Base-by-base conservation (phyloP, 352 stramenopile species). In the Lagenidium giganteum region DNA sequence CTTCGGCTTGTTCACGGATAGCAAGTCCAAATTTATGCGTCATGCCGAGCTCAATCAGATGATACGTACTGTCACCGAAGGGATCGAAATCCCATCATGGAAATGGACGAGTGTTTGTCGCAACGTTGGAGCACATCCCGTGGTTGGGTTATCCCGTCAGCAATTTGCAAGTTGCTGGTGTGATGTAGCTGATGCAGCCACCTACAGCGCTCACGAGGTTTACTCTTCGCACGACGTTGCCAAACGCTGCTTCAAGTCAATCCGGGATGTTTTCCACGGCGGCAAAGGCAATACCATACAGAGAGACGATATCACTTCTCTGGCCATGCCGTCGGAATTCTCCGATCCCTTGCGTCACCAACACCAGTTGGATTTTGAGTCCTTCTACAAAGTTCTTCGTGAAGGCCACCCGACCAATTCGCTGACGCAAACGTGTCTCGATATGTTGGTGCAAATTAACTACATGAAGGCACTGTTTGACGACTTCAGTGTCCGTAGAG, bases 151-250 rank as follows among this genome's bases (percentile, higher is more conserved):
- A 7, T 64, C 59, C 2, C 55, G 66, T 9, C 61, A 59, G 7
- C 70, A 83, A 42, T 83, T 83, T 54, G 61, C 67, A 3, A 79
- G 62, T 34, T 74, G 64, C 22, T 80, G 67, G 67, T 61, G 66
- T 38, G 57, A 76, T 28, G 56, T 83, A 7, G 54, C 71, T 2
- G 58, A 57, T 1, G 21, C 76, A 7, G 70, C 45, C 23, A 70
- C 39, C 24, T 43, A 61, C 26, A 61, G 48, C 20, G 58, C 67
- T 4, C 66, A 83, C 44, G 59, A 78, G 2, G 56, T 67, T 7
- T 83, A 72, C 38, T 51, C 76, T 14, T 47, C 53, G 13, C 41
- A 76, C n/a, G 47, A 83, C 22, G 77, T 62, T 4, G 67, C 70
- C 1, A 44, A 73, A 18, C 61, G 61, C n/a, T 40, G 80, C 11